Base-by-base conservation (phyloP, 2,329 filamentous ascomycete species). In the Colletotrichum filicis region DNA sequence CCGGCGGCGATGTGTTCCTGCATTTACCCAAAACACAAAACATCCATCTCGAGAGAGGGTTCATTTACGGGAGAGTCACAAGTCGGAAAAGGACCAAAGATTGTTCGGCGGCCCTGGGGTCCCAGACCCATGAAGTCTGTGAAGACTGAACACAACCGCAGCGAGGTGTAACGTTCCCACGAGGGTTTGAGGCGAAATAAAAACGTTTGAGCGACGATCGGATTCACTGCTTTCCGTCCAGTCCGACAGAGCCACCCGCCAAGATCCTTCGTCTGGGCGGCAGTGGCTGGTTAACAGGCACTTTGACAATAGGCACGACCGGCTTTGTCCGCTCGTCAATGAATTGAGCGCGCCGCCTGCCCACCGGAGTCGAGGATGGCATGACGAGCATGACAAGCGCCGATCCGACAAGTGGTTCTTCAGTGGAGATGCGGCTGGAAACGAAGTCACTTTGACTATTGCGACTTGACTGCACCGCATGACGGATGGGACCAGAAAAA, bases 111-210 rank as follows among this genome's bases (percentile, higher is more conserved):
- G 28, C 28, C 49, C 56, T 28, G 57, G 12, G 19, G 32, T 32
- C 16, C 22, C 46, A 55, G 35, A 26, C 26, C 49, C 46, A 56
- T 22, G 12, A 60, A 73, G 66, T 66, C 66, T 56, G 70, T 70
- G 60, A 70, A 26, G 24, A 30, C 30, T 8, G 53, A 60, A 32
- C 66, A 73, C 70, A 46, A 53, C 70, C 55, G 28, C 58, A 46
- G 32, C 8, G 16, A 35, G 16, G 60, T 70, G 70, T 57, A 70
- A 70, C 70, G 70, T 70, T 73, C 9, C 69, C 52, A 30, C 60
- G 60, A 46, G 24, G 7, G 28, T 19, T 14, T 4, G 52, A 46
- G 65, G 19, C 57, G 19, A n/a, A 49, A 52, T 22, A 64, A n/a
- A 22, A n/a, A 24, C 28, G 4, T 26, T 28, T n/a, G 52, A n/a